Evolutionary conservation across 768 basidiomycete species (phyloP).

Genomic region (Suillus americanus): DNA sequence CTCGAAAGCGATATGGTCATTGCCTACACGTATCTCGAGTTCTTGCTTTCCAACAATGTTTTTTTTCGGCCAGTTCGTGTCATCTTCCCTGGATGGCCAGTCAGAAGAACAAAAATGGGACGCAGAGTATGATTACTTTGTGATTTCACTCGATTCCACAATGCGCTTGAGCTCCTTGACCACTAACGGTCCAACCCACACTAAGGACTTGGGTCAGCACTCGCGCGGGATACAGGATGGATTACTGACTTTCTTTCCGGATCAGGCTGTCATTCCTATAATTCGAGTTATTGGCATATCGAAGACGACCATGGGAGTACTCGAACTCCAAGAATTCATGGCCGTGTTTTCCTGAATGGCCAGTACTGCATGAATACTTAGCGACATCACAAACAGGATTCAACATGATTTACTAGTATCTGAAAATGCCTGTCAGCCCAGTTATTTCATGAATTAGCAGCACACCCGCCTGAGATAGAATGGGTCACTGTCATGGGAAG

Average conservation of each 20-base stretch:
- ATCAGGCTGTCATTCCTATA: slow-evolving; percentile 97
- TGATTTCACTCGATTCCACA: slow-evolving; percentile 90
- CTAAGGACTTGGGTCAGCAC: slow-evolving; percentile 39
- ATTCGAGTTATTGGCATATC: slow-evolving; percentile 99
- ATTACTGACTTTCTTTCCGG: slow-evolving; percentile 89
- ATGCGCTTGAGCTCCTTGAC: slow-evolving; percentile 95
- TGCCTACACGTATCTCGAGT: slow-evolving; percentile 91
- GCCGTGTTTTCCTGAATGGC: slow-evolving; percentile 98
- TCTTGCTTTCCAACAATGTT: slow-evolving; percentile 99
- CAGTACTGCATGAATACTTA: slow-evolving; percentile 45
- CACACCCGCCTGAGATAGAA: slow-evolving; percentile 69
- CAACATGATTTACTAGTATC: slow-evolving; percentile 49
- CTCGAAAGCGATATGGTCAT: slow-evolving; percentile 96
- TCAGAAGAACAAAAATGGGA: slow-evolving; percentile 3
- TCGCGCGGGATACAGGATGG: not conserved
- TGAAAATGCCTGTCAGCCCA: slow-evolving; percentile 25
- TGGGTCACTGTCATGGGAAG: slow-evolving; percentile 60
- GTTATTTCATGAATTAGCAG: slow-evolving; percentile 4
- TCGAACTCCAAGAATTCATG: slow-evolving; percentile 99
- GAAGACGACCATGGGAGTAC: slow-evolving; percentile 92
- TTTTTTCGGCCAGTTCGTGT: slow-evolving; percentile 98
- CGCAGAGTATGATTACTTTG: slow-evolving; percentile 55
- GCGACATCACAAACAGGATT: not conserved
- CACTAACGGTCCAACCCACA: slow-evolving; percentile 92
- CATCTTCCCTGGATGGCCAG: slow-evolving; percentile 80